These are phyloP conservation scores for Serendipita indica DNA, from an alignment of 768 basidiomycete genomes.

Conservation along the genomic window DNA sequence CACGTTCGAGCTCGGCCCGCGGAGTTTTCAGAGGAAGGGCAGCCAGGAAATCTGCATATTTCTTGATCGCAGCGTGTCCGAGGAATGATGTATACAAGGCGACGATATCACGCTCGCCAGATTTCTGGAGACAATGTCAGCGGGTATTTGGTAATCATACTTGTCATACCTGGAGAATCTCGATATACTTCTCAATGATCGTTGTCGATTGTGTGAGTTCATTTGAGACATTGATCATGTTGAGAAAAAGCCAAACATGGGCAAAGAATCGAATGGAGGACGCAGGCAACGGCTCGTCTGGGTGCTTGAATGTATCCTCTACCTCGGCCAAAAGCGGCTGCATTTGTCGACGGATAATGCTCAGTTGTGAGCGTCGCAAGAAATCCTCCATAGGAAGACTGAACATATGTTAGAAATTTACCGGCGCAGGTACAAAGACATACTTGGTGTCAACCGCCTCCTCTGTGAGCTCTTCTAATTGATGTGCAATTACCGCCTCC, in stretches of 20 bases:
- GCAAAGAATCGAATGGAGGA: constrained; percentile 62
- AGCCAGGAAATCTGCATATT: constrained; percentile 81
- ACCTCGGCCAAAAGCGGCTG: constrained; percentile 48
- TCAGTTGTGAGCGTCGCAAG: constrained; percentile 69
- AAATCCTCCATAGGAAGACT: constrained; percentile 55
- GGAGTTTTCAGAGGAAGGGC: constrained; percentile 54
- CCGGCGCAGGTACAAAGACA: constrained; percentile 14
- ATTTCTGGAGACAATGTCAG: constrained; percentile 29
- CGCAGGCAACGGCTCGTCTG: constrained; percentile 24
- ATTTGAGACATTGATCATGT: constrained; percentile 60
- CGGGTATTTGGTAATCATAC: background rate
- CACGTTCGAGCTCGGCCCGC: constrained; percentile 32
- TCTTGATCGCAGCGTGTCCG: constrained; percentile 79
- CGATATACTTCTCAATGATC: constrained; percentile 79
- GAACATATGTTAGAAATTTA: constrained; percentile 5
- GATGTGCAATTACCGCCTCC: constrained; percentile 45
- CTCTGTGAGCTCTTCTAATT: constrained; percentile 42
- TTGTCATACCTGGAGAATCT: constrained; percentile 58
- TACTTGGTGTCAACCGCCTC: constrained; percentile 53
- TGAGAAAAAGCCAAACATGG: constrained; percentile 78
- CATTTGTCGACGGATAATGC: constrained; percentile 60
- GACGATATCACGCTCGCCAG: constrained; percentile 71
- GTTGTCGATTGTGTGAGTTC: constrained; percentile 62
- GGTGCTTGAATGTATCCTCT: constrained; percentile 31
- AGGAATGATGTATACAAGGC: constrained; percentile 88